Evolutionary conservation across 495 filamentous ascomycete species (phyloP), one percentile per base, ranked within the genome.

Genomic region (Extremus antarcticus): DNA sequence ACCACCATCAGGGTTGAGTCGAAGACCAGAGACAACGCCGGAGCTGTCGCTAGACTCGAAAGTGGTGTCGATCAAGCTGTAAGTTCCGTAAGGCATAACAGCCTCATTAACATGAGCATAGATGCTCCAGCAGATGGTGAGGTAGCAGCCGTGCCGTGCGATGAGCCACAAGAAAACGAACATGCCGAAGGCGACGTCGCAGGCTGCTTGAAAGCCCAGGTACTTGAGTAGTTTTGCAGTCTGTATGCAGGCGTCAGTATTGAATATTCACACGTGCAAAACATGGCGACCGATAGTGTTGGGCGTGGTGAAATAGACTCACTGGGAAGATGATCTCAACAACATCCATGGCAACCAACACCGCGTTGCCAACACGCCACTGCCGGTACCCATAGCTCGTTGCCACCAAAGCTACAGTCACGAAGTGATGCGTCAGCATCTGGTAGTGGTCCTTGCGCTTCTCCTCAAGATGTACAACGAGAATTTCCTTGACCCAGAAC

Each of bases 181-280:
- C 39, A 94, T 61, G 38, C 80, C 94, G 64, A 97, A 98, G 41
- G 81, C 79, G 53, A 81, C 69, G 64, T 96, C 90, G 78, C 90
- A 95, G 57, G 84, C 69, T 11, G 68, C 80, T 49, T 82, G 77
- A 70, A 74, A 87, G 51, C 84, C 81, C 16, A 92, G 68, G 66
- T 98, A 98, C 68, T 94, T 95, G 57, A 97, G 79, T 56, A 92
- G 85, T 69, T 98, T 98, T 43, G 92, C 92, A n/a, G 82, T 66
- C 91, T 97, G 54, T 50, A 13, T 7, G 13, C 29, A 35, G 29
- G 13, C 4, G 29, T 35, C 29, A 35, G 29, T 13, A n/a, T 40
- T n/a, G n/a, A 21, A 10, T 15, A 46, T 10, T 47, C 9, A n/a
- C 25, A 25, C 29, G 15, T 15, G 45, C 38, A 47, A 23, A 16